A percentile compares a stretch with the other conserved stretches of the same genome.
Evolutionary conservation across 2,329 filamentous ascomycete species (phyloP).

Genomic region (Scolecobasidium constrictum): DNA sequence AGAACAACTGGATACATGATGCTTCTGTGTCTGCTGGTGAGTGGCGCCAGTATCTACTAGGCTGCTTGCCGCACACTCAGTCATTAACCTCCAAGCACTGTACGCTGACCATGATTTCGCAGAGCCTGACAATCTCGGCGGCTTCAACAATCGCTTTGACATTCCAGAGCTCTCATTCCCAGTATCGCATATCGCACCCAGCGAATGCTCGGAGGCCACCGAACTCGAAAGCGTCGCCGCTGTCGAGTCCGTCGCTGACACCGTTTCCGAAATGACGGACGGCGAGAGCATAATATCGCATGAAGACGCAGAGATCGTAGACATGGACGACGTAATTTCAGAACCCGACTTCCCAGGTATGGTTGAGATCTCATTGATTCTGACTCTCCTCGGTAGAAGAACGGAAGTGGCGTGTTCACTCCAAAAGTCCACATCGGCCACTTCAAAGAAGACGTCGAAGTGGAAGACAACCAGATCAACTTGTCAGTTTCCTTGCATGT

Average conservation of each 20-base stretch:
- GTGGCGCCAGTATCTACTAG: too few species aligned
- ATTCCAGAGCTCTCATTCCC: constrained; percentile 6
- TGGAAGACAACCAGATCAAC: too few species aligned
- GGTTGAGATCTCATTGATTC: too few species aligned
- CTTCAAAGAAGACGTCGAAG: too few species aligned
- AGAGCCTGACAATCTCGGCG: constrained; percentile 5
- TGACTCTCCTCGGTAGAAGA: too few species aligned
- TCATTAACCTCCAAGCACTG: too few species aligned
- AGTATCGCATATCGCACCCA: neutral
- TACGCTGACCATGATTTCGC: too few species aligned
- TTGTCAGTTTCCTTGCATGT: too few species aligned
- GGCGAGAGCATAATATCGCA: neutral
- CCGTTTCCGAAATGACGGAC: constrained; percentile 5
- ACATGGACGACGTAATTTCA: constrained; percentile 7
- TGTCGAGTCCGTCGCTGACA: constrained; percentile 8
- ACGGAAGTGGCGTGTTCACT: too few species aligned
- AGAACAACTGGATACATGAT: constrained; percentile 8
- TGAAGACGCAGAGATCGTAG: constrained; percentile 6
- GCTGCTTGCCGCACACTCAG: too few species aligned
- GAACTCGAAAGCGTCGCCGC: constrained; percentile 9
- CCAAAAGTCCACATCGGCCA: too few species aligned
- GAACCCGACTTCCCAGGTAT: constrained; percentile 8
- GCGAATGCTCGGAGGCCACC: constrained; percentile 1
- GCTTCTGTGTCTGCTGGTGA: constrained; percentile 3
- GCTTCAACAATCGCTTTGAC: constrained; percentile 7